A percentile compares a stretch with the other conserved stretches of the same genome.
phyloP scores from a whole-genome alignment of 2,329 filamentous ascomycete species.

The Fusarium scirpi region DNA sequence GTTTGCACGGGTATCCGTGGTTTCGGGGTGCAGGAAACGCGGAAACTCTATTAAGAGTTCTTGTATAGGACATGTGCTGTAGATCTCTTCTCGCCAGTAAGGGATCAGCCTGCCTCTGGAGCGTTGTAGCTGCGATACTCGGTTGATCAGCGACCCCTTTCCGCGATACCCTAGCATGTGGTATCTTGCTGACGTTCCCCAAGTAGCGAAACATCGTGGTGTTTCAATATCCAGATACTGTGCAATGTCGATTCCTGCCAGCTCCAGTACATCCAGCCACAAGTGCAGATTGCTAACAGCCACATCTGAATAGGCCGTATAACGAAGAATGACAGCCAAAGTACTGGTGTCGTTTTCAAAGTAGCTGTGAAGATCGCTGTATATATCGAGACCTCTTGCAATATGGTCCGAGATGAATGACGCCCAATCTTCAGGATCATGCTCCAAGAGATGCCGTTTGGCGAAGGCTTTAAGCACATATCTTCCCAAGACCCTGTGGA shows the following conservation, averaged over 20 bases:
- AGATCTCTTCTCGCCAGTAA: background rate
- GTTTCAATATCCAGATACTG: background rate
- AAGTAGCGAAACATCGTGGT: background rate
- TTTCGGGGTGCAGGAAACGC: fast-evolving
- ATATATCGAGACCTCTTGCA: background rate
- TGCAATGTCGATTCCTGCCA: background rate
- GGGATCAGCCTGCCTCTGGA: background rate
- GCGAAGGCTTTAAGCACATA: fast-evolving
- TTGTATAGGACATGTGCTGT: background rate
- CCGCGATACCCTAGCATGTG: fast-evolving
- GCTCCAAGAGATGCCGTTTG: fast-evolving
- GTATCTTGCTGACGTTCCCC: fast-evolving
- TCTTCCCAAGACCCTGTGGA: fast-evolving
- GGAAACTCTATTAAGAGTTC: background rate
- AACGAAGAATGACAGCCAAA: fast-evolving
- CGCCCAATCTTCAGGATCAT: fast-evolving
- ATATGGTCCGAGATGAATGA: background rate
- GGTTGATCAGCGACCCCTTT: background rate
- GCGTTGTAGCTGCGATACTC: fast-evolving
- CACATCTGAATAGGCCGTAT: background rate
- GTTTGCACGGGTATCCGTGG: fast-evolving
- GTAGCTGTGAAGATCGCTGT: no score
- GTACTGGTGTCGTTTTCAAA: fast-evolving
- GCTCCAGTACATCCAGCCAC: background rate
- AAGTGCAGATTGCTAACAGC: background rate